Evolutionary conservation across 371 early-diverging fungal genomes (phyloP).

Genomic region (Chytridiales sp.): DNA sequence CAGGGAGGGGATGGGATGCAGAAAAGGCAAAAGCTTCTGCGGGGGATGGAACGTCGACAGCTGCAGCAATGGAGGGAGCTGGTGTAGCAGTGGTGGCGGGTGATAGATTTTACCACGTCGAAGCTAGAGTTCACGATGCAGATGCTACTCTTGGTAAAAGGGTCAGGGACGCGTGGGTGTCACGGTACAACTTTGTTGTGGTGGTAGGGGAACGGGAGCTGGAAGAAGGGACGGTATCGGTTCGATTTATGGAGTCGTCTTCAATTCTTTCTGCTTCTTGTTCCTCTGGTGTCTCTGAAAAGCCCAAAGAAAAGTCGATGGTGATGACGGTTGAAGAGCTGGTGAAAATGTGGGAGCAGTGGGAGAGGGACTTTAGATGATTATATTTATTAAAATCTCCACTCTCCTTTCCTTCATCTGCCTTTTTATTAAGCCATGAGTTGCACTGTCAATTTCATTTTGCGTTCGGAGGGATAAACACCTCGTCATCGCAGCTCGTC

Average conservation of each 20-base stretch:
- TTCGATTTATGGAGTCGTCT: constrained; percentile 26
- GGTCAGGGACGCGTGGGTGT: constrained; percentile 70
- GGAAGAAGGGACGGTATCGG: constrained; percentile 35
- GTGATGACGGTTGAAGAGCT: constrained; percentile 10
- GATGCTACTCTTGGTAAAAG: constrained; percentile 55
- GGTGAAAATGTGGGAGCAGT: constrained; percentile 16
- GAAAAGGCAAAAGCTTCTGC: constrained; percentile 45
- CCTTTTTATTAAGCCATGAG: too few relatives aligned
- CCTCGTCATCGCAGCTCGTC: too few relatives aligned
- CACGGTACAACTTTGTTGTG: constrained; percentile 55
- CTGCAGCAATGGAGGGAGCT: constrained; percentile 24
- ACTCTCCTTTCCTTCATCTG: too few relatives aligned
- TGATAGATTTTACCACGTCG: constrained; percentile 48
- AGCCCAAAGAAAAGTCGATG: constrained; percentile 11
- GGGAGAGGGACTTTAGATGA: too few relatives aligned
- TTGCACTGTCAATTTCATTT: too few relatives aligned
- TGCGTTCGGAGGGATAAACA: too few relatives aligned
- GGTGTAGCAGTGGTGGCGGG: constrained; percentile 31
- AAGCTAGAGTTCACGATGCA: constrained; percentile 40
- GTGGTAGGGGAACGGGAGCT: constrained; percentile 61
- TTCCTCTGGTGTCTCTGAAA: not conserved
- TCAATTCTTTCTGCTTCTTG: too few relatives aligned
- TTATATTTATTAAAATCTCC: too few relatives aligned
- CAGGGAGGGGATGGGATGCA: constrained; percentile 28
- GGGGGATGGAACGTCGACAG: constrained; percentile 63